Base-by-base conservation (phyloP, 2,329 filamentous ascomycete species). In the Dothideomycetes sp. region DNA sequence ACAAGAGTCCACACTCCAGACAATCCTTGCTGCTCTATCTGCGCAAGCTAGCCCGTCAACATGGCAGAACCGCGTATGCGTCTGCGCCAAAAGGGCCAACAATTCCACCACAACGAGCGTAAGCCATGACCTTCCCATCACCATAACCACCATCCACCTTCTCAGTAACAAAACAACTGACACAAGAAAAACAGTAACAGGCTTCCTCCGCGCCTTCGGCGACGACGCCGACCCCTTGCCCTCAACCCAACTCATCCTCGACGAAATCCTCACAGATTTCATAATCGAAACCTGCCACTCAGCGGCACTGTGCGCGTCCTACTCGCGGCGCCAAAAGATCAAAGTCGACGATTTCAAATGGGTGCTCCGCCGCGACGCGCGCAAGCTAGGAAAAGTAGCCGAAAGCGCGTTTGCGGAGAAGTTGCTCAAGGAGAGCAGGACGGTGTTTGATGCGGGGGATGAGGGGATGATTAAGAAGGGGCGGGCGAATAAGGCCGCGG, bases 341-440 rank as follows among this genome's bases (percentile, higher is more conserved):
- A 98, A 98, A 61, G 84, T 94, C 54, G 89, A 95, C 55, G 91
- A 98, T 62, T 94, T 98, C 65, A 87, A 93, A 55, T 98, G 94
- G 62, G 86, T 87, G 30, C 76, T 96, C 50, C 77, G 91, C 22
- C 77, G 83, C 47, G 93, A 96, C 54, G 80, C 84, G 7, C 70
- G 75, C 43, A 93, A 94, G 58, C 69, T 96, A 32, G 91, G 91
- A 36, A 79, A 89, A 53, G 87, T 96, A 40, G 79, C 85, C 57
- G 87, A 94, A 65, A 77, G 94, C 55, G 74, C 94, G 49, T 82
- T 85, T 61, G 88, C 89, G 70, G 86, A 93, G 51, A 80, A 80
- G 56, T 79, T 87, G 56, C 78, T 96, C 46, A 91, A 91, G 58
- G 77, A 82, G 53, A 82, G 84, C 38, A 71, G 87, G 46, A 87